Conservation (phyloP, 2,329 filamentous ascomycete genomes). For the Metarhizium anisopliae region DNA sequence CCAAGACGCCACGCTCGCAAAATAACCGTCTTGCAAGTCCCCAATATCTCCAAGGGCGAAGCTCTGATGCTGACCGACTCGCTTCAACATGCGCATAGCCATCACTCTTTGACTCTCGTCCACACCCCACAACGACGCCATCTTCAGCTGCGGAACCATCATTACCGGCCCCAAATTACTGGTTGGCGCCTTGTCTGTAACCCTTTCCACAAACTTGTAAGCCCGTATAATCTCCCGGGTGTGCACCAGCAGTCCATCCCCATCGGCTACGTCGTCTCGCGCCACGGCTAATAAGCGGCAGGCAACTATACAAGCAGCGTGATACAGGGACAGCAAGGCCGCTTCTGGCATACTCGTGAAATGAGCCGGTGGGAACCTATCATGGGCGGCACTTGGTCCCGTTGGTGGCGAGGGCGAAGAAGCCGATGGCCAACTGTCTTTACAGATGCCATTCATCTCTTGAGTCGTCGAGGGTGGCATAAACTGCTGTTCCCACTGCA, state of each 20-base stretch:
- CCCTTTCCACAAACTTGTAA: neutral
- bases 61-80: neutral
- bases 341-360: slow-evolving; percentile 2
- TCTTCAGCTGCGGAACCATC: slow-evolving; percentile 8
- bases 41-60: no score
- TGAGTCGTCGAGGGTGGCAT: neutral
- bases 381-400: neutral
- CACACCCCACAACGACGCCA: slow-evolving; percentile 6
- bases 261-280: neutral
- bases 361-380: neutral
- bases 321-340: no score
- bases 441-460: no score
- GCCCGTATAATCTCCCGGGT: neutral
- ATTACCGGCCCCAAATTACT: neutral
- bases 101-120: neutral
- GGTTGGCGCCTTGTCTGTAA: neutral
- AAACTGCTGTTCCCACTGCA: neutral
- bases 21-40: no score
- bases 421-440: no score
- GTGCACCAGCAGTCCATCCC: neutral
- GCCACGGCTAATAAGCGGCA: neutral
- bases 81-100: neutral
- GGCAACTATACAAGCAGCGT: neutral
- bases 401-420: neutral
- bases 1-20: no score